Percentiles rank a stretch among this genome's conserved stretches.
Conservation (phyloP, 176 grass and related monocot genomes). For the Urochloa ruziziensis region DNA sequence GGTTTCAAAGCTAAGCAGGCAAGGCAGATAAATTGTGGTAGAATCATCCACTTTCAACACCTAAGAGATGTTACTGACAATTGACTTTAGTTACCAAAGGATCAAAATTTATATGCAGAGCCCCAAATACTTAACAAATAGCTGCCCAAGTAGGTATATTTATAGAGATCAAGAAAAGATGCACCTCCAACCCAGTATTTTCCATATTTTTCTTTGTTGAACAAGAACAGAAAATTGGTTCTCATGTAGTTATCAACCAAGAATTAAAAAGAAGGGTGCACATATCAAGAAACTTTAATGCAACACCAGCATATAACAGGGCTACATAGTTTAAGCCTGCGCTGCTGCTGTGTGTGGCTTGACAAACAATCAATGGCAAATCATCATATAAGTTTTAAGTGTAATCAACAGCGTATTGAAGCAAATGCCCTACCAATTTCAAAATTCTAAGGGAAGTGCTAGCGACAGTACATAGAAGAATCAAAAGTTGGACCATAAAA, state of each 20-base stretch:
- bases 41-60: neutral
- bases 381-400: neutral
- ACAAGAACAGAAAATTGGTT: neutral
- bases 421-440: neutral
- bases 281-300: neutral
- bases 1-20: neutral
- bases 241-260: neutral
- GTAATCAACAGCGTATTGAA: neutral
- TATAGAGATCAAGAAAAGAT: neutral
- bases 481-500: neutral
- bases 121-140: neutral
- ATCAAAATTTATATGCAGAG: neutral
- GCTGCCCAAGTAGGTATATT: neutral
- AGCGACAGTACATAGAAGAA: neutral
- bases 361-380: slow-evolving; percentile 1
- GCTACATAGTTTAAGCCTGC: neutral
- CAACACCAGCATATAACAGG: neutral
- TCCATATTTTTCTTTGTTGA: neutral
- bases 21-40: neutral
- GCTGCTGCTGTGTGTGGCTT: neutral
- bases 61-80: neutral
- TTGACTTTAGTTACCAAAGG: neutral
- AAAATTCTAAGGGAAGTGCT: neutral
- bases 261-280: neutral
- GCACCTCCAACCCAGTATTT: neutral